phyloP scores from a whole-genome alignment of 371 early-diverging fungal genomes.

The Mortierella sp. region DNA sequence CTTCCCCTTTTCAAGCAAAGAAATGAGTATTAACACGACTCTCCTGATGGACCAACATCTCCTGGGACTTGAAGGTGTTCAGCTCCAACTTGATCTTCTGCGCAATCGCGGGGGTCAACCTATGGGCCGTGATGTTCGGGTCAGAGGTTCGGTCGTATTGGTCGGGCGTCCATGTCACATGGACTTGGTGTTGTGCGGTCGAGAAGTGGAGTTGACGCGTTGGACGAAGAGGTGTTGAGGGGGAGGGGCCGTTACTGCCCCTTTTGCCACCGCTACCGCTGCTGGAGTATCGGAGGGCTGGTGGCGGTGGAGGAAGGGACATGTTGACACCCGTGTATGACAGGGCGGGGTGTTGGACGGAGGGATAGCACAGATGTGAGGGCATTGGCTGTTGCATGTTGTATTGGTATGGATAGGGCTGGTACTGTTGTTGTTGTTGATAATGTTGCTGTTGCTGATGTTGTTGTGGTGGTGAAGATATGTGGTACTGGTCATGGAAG shows the following conservation, averaged over 20 bases:
- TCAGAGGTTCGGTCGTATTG: constrained; percentile 82
- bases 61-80: constrained; percentile 80
- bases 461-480: constrained; percentile 10
- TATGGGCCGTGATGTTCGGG: constrained; percentile 69
- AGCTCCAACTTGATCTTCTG: constrained; percentile 81
- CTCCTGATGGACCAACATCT: constrained; percentile 81
- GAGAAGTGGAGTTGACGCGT: constrained; percentile 65
- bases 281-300: constrained; percentile 5
- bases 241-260: not conserved
- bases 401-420: constrained; percentile 13
- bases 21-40: constrained; percentile 81
- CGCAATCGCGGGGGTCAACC: constrained; percentile 74
- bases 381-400: constrained; percentile 21
- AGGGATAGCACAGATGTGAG: constrained; percentile 17
- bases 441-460: constrained; percentile 14
- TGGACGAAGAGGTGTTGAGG: not conserved
- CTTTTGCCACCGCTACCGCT: constrained; percentile 1
- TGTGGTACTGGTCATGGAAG: constrained; percentile 15
- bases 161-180: constrained; percentile 72
- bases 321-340: not conserved
- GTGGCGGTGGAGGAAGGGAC: not conserved
- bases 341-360: not conserved
- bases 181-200: constrained; percentile 59
- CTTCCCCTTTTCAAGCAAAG: constrained; percentile 66
- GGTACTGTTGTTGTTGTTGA: constrained; percentile 17